phyloP scores from a whole-genome alignment of 129 eudicot genomes.

The Flaveria linearis region DNA sequence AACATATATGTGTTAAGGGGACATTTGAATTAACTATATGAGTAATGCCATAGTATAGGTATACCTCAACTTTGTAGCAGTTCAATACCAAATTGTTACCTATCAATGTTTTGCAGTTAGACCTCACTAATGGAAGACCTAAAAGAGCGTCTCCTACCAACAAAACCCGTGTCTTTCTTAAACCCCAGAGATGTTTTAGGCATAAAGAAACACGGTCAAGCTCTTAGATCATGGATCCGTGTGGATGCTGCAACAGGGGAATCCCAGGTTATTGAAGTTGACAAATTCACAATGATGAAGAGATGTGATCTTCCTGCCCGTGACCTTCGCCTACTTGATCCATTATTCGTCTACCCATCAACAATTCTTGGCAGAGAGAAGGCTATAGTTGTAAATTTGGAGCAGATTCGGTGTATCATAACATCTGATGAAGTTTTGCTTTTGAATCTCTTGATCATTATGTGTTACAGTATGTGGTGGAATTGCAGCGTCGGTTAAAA shows the following conservation, averaged over 20 bases:
- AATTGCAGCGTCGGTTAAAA: conserved; percentile 70
- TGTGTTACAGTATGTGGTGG: conserved; percentile 87
- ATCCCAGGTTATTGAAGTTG: conserved; percentile 85
- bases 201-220: conserved; percentile 87
- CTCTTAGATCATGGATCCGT: conserved; percentile 94
- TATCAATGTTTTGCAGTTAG: conserved; percentile 24
- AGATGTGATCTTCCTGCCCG: conserved; percentile 98
- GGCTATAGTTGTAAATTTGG: conserved; percentile 96
- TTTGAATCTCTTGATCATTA: conserved; percentile 78
- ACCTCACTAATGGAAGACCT: conserved; percentile 64
- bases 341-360: conserved; percentile 87
- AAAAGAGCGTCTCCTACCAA: conserved; percentile 66
- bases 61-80: conserved; percentile 1
- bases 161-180: conserved; percentile 57
- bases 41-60: background rate
- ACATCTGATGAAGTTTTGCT: conserved; percentile 96
- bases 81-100: background rate
- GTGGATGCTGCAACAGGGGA: conserved; percentile 68
- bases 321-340: conserved; percentile 88
- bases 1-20: background rate
- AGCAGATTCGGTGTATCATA: conserved; percentile 95
- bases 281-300: conserved; percentile 89
- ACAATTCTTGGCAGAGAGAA: conserved; percentile 97
- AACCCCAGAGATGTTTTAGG: conserved; percentile 74
- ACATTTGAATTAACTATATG: background rate